These are phyloP conservation scores for Trypanosoma mega DNA, from an alignment of 208 protist genomes.

Conservation along the genomic window DNA sequence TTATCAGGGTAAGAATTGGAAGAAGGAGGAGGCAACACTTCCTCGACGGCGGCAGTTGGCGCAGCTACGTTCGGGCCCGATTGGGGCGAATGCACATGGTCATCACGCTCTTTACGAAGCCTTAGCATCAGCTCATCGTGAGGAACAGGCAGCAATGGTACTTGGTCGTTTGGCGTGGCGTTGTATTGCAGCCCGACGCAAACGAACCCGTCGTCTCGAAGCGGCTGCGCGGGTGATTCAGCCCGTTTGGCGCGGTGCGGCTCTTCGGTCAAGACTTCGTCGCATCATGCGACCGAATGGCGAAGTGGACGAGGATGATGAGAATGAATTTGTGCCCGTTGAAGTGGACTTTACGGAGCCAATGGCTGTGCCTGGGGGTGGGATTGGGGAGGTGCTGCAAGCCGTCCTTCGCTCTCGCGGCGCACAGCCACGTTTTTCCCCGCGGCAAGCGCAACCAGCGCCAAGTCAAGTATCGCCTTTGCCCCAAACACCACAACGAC, in stretches of 20 bases:
- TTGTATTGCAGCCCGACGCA: neutral
- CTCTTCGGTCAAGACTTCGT: conserved; percentile 58
- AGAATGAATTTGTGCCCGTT: conserved; percentile 55
- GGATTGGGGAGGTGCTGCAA: conserved; percentile 49
- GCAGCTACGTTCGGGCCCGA: no score
- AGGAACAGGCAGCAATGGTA: conserved; percentile 19
- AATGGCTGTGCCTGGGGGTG: conserved; percentile 25
- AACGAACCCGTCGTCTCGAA: conserved; percentile 33
- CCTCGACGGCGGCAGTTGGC: no score
- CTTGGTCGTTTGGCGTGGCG: neutral
- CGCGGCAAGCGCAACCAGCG: no score
- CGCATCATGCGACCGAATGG: conserved; percentile 38
- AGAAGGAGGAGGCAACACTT: no score
- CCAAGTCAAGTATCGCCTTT: neutral
- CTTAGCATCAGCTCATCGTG: conserved; percentile 16
- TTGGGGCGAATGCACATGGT: no score
- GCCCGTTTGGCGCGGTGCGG: conserved; percentile 81
- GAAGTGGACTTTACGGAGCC: conserved; percentile 33
- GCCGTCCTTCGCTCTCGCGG: conserved; percentile 34
- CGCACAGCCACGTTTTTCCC: conserved; percentile 15
- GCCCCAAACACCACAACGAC: neutral
- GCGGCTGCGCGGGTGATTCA: conserved; percentile 70
- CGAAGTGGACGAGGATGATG: conserved; percentile 33
- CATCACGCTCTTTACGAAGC: no score
- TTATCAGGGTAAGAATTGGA: no score